Percentiles rank a stretch among this genome's conserved stretches.
Conservation (phyloP, 495 filamentous ascomycete genomes). For the Choiromyces venosus region DNA sequence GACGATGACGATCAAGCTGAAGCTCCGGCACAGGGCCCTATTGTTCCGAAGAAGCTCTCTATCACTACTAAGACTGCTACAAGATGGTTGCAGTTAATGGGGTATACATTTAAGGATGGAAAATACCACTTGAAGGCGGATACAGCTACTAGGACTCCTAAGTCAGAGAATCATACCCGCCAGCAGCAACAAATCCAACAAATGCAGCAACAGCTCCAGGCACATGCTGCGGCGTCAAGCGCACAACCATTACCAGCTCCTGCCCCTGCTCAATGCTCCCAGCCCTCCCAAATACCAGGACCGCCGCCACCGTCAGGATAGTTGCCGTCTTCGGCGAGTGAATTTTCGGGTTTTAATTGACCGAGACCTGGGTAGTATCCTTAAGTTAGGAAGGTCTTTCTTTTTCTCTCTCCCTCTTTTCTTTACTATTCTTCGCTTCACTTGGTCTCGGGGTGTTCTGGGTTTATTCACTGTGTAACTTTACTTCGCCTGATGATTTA, state of each 20-base stretch:
- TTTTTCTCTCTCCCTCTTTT: background rate
- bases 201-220: background rate
- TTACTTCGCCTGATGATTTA: background rate
- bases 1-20: conserved; percentile 15
- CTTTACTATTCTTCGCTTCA: background rate
- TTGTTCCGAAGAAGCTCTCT: conserved; percentile 16
- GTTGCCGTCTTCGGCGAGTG: background rate
- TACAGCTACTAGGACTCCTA: background rate
- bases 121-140: conserved; percentile 18
- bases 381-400: background rate
- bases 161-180: conserved; percentile 2
- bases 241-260: background rate
- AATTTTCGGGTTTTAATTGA: background rate
- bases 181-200: background rate
- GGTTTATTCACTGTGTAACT: background rate
- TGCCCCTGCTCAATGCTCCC: background rate
- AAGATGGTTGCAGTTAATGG: conserved; percentile 28
- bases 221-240: background rate
- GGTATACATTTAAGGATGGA: conserved; percentile 28
- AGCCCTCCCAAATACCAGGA: background rate
- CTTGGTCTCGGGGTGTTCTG: conserved; percentile 1
- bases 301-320: background rate
- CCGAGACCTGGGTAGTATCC: background rate
- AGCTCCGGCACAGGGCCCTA: conserved; percentile 6
- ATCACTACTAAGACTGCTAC: conserved; percentile 23